Base-by-base conservation (phyloP, 2,329 filamentous ascomycete genomes). In the Phialemoniopsis sp. region DNA sequence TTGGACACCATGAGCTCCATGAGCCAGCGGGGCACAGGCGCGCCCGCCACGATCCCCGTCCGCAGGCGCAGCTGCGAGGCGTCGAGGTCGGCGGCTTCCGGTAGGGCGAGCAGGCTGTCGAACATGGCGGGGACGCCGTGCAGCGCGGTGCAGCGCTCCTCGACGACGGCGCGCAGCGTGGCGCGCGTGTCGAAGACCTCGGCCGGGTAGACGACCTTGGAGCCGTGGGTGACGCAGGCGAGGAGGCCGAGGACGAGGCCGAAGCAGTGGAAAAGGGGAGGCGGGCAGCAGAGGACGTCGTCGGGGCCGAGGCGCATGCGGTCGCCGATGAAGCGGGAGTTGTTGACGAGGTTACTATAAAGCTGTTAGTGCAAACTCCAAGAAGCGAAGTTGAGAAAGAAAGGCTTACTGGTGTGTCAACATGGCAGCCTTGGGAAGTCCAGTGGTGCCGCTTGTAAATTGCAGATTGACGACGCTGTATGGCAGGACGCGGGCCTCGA, bases 61-160 rank as follows among this genome's bases (percentile, higher is more conserved):
- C 87, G 73, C 14, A 90, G 69, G 6, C 64, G 67, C 2, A 71
- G 66, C 45, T 64, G 60, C 52, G 72, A 69, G 38, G 59, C 58
- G 5, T 59, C 49, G 1, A 56, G 56, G 60, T 45, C 6, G 41
- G 57, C 45, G 40, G 62, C 55, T 29, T 67, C 59, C 13, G 70
- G 67, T 14, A 76, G 66, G 6, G 49, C 48, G 48, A 79, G 68
- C 3, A 79, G 61, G 0, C 81, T 80, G 55, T 89, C 85, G 59
- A 89, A 89, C 87, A 91, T 91, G 41, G 87, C 86, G 0, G 87
- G 87, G 0, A 91, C 87, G 28, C 87, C 87, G 55, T 90, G 86
- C 1, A 91, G 69, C 0, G 83, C 87, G 0, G 87, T 91, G 57
- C 82, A 85, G 34, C 68, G 65, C 54, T 87, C 82, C 38, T 82